phyloP scores from a whole-genome alignment of 305 asterid genomes.

The Fraxinus angustifolia region DNA sequence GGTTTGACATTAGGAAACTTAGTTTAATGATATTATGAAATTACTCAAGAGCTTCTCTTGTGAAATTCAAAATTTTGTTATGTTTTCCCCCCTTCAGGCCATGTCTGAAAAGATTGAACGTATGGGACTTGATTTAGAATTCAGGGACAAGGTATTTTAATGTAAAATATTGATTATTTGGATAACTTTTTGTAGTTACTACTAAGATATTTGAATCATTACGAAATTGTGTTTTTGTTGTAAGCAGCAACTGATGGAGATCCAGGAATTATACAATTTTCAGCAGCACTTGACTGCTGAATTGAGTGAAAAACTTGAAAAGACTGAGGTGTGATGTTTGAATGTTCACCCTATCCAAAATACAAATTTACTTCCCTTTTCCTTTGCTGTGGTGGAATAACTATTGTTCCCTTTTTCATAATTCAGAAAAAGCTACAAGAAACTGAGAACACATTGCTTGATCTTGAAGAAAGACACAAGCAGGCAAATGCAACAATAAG shows the following conservation, averaged over 20 bases:
- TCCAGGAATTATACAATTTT: constrained; percentile 35
- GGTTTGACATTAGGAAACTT: constrained; percentile 24
- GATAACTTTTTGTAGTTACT: background rate
- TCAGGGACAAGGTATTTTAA: constrained; percentile 17
- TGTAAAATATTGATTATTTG: background rate
- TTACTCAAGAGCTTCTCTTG: background rate
- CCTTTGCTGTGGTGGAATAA: background rate
- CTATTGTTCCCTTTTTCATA: constrained; percentile 9
- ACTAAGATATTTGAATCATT: constrained; percentile 12
- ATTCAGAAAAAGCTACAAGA: constrained; percentile 42
- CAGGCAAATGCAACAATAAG: constrained; percentile 31
- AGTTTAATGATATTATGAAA: background rate
- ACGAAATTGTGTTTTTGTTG: constrained; percentile 5
- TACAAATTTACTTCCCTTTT: background rate
- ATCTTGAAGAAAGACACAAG: constrained; percentile 36
- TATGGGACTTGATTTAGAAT: constrained; percentile 24
- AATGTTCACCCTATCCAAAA: background rate
- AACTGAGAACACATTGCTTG: constrained; percentile 36
- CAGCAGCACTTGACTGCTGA: constrained; percentile 43
- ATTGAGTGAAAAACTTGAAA: constrained; percentile 37
- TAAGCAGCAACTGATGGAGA: constrained; percentile 45
- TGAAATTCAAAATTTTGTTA: background rate
- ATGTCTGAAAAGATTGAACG: constrained; percentile 13
- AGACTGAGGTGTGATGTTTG: constrained; percentile 32
- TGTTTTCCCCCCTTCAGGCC: constrained; percentile 11